Conservation (phyloP, 2,329 filamentous ascomycete genomes). For the Epichloe uncinata region DNA sequence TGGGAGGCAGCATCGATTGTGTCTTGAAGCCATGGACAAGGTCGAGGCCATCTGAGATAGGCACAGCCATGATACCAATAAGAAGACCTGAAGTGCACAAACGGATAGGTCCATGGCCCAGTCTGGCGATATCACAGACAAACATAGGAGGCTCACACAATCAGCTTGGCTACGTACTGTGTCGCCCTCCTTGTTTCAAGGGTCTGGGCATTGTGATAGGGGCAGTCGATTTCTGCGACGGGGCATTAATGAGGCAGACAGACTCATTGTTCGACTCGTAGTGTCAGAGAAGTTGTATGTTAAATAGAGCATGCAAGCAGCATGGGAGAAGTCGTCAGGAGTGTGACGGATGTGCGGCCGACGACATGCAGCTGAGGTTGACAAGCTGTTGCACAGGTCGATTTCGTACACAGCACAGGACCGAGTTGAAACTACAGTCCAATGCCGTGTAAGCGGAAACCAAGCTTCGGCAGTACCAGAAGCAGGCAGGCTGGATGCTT, state of each 20-base stretch:
- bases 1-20: neutral
- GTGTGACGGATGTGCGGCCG: slow-evolving; percentile 1
- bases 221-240: neutral
- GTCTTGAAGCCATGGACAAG: neutral
- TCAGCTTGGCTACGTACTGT: neutral
- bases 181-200: slow-evolving; percentile 1
- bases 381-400: neutral
- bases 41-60: neutral
- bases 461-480: neutral
- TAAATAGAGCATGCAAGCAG: neutral
- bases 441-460: neutral
- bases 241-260: neutral
- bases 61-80: neutral
- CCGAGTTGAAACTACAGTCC: neutral
- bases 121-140: neutral
- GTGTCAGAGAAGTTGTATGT: neutral
- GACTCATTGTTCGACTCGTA: neutral
- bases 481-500: neutral
- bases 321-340: neutral
- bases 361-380: neutral
- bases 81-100: neutral
- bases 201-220: neutral
- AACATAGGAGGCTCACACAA: slow-evolving; percentile 3
- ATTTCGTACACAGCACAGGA: neutral
- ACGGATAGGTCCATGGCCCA: neutral